Conservation (phyloP, 1,284 basidiomycete species). For the Mixia osmundae region DNA sequence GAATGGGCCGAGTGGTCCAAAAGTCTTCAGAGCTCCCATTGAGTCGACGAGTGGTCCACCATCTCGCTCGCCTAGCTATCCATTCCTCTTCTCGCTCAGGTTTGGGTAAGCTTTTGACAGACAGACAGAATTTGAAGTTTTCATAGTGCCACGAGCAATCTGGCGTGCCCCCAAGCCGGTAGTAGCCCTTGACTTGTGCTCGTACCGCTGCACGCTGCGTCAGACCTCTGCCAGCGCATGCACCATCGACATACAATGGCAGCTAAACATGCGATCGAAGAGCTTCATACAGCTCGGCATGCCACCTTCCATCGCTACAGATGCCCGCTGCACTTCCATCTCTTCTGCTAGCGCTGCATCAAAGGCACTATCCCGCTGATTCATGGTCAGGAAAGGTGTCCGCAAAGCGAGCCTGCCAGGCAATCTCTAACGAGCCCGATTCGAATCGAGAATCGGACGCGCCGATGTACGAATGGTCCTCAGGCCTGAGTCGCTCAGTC, state of each 20-base stretch:
- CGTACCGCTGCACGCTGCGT: slow-evolving; percentile 37
- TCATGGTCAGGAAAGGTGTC: too few species aligned
- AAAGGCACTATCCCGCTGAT: slow-evolving; percentile 18
- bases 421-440: too few species aligned
- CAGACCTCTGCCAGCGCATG: neutral
- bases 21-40: slow-evolving; percentile 69
- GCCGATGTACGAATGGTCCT: too few species aligned
- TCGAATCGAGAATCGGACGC: too few species aligned
- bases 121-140: slow-evolving; percentile 91
- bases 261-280: neutral
- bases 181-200: slow-evolving; percentile 59
- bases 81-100: slow-evolving; percentile 57
- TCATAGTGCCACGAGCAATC: slow-evolving; percentile 58
- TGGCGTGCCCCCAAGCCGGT: slow-evolving; percentile 56
- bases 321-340: neutral
- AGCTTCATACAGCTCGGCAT: slow-evolving; percentile 1
- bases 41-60: slow-evolving; percentile 61
- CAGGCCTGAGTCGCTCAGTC: too few species aligned
- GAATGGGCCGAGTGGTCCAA: too few species aligned
- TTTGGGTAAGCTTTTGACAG: slow-evolving; percentile 46
- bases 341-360: neutral
- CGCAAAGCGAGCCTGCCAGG: too few species aligned
- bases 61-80: slow-evolving; percentile 65
- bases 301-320: slow-evolving; percentile 1
- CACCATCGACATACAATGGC: neutral